Evolutionary conservation across 2,329 filamentous ascomycete genomes (phyloP).

Genomic region (Clarireedia hainanense): DNA sequence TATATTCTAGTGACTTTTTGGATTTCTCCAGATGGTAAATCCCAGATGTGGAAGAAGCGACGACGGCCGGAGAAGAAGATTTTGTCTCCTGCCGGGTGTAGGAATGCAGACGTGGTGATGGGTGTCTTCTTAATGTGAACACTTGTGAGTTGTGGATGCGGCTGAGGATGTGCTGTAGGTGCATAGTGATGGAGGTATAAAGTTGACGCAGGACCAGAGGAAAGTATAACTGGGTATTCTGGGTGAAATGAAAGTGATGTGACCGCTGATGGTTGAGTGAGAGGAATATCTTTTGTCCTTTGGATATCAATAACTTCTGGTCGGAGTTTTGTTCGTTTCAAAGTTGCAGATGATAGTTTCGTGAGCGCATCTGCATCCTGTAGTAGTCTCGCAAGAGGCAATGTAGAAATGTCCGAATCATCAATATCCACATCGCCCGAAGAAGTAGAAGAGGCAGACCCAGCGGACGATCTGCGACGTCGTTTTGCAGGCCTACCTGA

Average conservation of each 20-base stretch:
- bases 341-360: constrained; percentile 33
- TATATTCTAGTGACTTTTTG: constrained; percentile 74
- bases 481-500: constrained; percentile 43
- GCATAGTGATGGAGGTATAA: constrained; percentile 86
- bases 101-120: constrained; percentile 76
- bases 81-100: constrained; percentile 62
- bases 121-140: constrained; percentile 79
- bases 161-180: constrained; percentile 63
- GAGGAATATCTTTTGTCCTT: constrained; percentile 75
- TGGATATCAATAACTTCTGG: constrained; percentile 89
- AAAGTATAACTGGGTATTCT: constrained; percentile 77
- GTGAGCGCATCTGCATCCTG: constrained; percentile 65
- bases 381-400: constrained; percentile 73
- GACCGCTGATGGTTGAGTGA: constrained; percentile 70
- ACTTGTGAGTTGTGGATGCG: constrained; percentile 85
- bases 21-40: constrained; percentile 71
- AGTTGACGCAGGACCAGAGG: constrained; percentile 77
- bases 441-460: constrained; percentile 31
- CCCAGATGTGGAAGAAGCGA: constrained; percentile 91
- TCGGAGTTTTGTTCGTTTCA: constrained; percentile 64
- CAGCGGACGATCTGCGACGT: constrained; percentile 43
- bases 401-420: constrained; percentile 54
- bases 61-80: constrained; percentile 85
- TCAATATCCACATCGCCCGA: constrained; percentile 43
- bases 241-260: constrained; percentile 86